Base-by-base conservation (phyloP, 768 basidiomycete species). In the Exsudoporus frostii region DNA sequence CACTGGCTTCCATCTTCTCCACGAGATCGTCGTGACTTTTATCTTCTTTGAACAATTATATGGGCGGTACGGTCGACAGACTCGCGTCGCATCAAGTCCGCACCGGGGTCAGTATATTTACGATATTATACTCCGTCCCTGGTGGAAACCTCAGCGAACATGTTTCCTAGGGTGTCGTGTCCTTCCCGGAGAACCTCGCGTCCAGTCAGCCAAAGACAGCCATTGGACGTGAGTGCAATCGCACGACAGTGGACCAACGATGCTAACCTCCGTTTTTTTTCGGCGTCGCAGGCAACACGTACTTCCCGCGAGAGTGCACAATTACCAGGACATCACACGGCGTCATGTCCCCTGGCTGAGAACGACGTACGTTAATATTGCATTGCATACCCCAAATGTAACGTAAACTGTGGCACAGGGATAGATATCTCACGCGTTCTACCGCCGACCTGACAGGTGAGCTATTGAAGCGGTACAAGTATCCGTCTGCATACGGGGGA, bases 401-500 rank as follows among this genome's bases (percentile, higher is more conserved):
- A 37, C 20, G 13, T 34, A n/a, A 42, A 13, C 13, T 20, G 17
- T 0, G 20, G 11, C 29, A 24, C 44, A 36, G 46, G 19, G 36
- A 38, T 17, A 38, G 42, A 32, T 30, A 25, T 32, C 4, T 30
- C 20, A 49, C 37, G 7, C 53, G 42, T 24, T 53, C 27, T 50
- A 46, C 41, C 19, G 53, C 51, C 38, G 47, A 63, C 27, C 17
- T 65, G 17, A 57, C 60, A 0, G 50, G 52, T n/a, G 47, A 52
- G 9, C 29, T 65, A 5, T 43, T 54, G 24, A 56, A 46, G 33
- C 51, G 56, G 13, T 22, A 50, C 19, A 57, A 53, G 19, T 68
- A 65, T 54, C 65, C 63, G 2, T 63, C 53, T 1, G 57, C 63
- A 1, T 56, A 65, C 15, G 60, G 60, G 8, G 63, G 65, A 15